phyloP scores from a whole-genome alignment of 768 basidiomycete genomes.

The Leccinum aurantiacum region DNA sequence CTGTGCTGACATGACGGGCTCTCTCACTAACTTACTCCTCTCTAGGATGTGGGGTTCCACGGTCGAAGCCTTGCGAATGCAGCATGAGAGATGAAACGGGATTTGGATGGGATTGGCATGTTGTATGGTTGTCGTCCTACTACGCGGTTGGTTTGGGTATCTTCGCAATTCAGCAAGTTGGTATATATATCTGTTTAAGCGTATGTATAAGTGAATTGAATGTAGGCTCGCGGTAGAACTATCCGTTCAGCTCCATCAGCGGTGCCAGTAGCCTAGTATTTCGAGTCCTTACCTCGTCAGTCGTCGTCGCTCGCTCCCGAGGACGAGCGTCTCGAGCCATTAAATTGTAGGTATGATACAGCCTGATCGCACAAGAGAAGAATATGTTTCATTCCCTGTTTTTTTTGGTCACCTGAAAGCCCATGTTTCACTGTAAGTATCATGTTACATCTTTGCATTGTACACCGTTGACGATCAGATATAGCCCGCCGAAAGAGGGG shows the following conservation, averaged over 20 bases:
- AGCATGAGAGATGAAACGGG: background rate
- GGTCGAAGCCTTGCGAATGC: conserved; percentile 6
- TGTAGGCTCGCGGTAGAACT: background rate
- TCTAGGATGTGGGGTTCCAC: conserved; percentile 20
- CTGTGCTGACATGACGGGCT: background rate
- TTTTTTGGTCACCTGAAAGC: background rate
- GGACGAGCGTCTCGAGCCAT: background rate
- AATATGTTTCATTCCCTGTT: background rate
- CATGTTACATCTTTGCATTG: background rate
- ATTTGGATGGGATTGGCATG: background rate
- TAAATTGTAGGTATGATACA: background rate
- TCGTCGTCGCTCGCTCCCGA: background rate
- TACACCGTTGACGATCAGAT: background rate
- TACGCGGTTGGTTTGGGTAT: background rate
- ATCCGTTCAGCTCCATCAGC: background rate
- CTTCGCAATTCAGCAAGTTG: background rate
- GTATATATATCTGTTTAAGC: background rate
- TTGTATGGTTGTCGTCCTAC: background rate
- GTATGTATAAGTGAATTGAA: background rate
- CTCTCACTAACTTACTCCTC: background rate
- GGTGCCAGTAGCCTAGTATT: background rate
- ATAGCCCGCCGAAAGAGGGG: background rate
- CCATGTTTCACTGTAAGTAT: background rate
- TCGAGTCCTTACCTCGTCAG: background rate
- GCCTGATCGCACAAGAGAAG: background rate